Evolutionary conservation across 2,329 filamentous ascomycete genomes (phyloP).

Genomic region (Juglanconis sp.): DNA sequence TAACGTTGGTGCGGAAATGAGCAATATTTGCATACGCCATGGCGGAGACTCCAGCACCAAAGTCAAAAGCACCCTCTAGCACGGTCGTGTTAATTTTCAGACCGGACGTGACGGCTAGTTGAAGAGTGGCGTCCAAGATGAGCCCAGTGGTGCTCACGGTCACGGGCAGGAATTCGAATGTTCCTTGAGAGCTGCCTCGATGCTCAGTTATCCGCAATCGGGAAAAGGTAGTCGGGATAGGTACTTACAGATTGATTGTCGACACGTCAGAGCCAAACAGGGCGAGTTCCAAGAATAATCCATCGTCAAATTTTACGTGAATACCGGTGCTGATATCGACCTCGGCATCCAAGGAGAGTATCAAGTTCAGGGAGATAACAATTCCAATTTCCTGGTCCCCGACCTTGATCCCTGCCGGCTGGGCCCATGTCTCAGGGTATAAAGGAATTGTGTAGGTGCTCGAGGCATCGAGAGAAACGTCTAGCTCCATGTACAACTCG

Average conservation of each 20-base stretch:
- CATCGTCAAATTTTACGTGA: slow-evolving; percentile 52
- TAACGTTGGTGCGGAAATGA: slow-evolving; percentile 52
- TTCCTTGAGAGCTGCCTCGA: slow-evolving; percentile 42
- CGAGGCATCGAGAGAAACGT: slow-evolving; percentile 37
- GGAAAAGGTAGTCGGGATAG: background rate
- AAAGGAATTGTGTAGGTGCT: slow-evolving; percentile 47
- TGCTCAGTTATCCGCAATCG: background rate
- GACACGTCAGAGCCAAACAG: slow-evolving; percentile 50
- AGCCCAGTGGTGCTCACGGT: slow-evolving; percentile 41
- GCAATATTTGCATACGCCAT: slow-evolving; percentile 49
- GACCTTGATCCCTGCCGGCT: slow-evolving; percentile 38
- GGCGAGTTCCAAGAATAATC: slow-evolving; percentile 43
- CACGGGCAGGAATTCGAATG: slow-evolving; percentile 56
- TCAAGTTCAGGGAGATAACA: slow-evolving; percentile 48
- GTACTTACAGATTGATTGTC: slow-evolving; percentile 45
- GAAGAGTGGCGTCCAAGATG: slow-evolving; percentile 44
- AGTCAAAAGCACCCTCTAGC: slow-evolving; percentile 24
- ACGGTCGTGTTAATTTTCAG: slow-evolving; percentile 23
- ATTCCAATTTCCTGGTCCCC: slow-evolving; percentile 42
- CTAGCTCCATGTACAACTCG: slow-evolving; percentile 49
- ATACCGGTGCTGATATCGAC: slow-evolving; percentile 53
- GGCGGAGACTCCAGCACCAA: slow-evolving; percentile 29
- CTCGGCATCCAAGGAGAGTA: slow-evolving; percentile 43
- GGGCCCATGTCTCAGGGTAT: slow-evolving; percentile 39
- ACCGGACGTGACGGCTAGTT: slow-evolving; percentile 44